These are phyloP conservation scores for Lotus japonicus DNA, from an alignment of 306 rosid species.

Conservation along the genomic window DNA sequence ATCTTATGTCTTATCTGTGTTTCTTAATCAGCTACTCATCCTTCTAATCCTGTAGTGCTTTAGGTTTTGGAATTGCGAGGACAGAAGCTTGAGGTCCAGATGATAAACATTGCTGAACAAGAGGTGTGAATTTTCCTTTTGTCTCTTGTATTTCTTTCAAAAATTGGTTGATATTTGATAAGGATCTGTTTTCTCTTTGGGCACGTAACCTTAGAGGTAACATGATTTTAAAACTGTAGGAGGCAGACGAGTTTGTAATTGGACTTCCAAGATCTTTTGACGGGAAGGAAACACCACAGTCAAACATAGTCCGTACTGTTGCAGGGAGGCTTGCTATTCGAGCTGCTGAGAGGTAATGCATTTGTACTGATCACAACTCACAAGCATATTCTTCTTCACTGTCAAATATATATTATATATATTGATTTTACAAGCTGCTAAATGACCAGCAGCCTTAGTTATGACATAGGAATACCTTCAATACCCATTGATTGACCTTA, in stretches of 20 bases:
- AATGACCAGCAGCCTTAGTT: too few relatives aligned
- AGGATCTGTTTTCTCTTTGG: not conserved
- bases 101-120: conserved; percentile 63
- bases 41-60: conserved; percentile 14
- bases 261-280: conserved; percentile 80
- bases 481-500: not conserved
- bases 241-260: conserved; percentile 81
- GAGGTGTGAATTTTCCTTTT: conserved; percentile 30
- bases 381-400: conserved; percentile 2
- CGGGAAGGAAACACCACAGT: conserved; percentile 84
- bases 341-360: conserved; percentile 72
- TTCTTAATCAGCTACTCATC: not conserved
- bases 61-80: conserved; percentile 89
- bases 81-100: conserved; percentile 69
- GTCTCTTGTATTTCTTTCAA: not conserved
- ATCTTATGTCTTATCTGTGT: not conserved
- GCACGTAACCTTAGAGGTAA: not conserved
- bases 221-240: conserved; percentile 38
- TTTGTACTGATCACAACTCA: not conserved
- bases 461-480: not conserved
- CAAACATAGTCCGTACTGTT: conserved; percentile 71
- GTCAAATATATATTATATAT: not conserved
- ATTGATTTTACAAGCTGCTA: too few relatives aligned
- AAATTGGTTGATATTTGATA: not conserved
- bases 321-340: conserved; percentile 74